phyloP scores from a whole-genome alignment of 1,139 yeast species.

The Kodamaea anthophila region DNA sequence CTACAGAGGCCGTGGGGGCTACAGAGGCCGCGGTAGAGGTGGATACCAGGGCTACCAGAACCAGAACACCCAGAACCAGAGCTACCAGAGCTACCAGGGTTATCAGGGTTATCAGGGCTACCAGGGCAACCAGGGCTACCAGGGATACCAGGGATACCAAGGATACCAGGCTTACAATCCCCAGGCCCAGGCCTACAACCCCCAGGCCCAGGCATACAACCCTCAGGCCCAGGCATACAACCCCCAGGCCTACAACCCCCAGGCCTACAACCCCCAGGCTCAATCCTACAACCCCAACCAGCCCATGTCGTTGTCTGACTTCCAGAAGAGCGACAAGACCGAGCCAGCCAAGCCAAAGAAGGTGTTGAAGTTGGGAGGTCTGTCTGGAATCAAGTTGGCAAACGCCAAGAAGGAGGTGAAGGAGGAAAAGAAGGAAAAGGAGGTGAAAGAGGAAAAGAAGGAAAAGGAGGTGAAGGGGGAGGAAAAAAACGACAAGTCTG shows the following conservation, averaged over 20 bases:
- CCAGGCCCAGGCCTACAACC: slow-evolving; percentile 16
- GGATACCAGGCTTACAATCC: slow-evolving; percentile 20
- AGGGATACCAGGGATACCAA: slow-evolving; percentile 19
- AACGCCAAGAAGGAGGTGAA: slow-evolving; percentile 32
- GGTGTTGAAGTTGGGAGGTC: slow-evolving; percentile 59
- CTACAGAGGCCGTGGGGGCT: slow-evolving; percentile 19
- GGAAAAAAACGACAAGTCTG: slow-evolving; percentile 17
- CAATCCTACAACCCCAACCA: slow-evolving; percentile 22
- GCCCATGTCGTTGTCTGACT: slow-evolving; percentile 86
- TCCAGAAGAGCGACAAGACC: slow-evolving; percentile 62
- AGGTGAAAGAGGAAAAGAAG: slow-evolving; percentile 13
- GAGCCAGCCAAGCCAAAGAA: slow-evolving; percentile 47
- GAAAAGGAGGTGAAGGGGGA: slow-evolving; percentile 12
- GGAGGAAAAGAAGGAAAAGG: slow-evolving; percentile 6
- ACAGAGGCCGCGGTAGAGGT: slow-evolving; percentile 20
- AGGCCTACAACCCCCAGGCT: slow-evolving; percentile 12
- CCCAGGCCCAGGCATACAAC: slow-evolving; percentile 14
- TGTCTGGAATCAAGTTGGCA: slow-evolving; percentile 64
- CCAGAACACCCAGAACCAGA: slow-evolving; percentile 17
- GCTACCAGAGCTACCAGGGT: slow-evolving; percentile 8
- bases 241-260: slow-evolving; percentile 10
- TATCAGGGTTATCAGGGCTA: slow-evolving; percentile 13
- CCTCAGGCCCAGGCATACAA: slow-evolving; percentile 17
- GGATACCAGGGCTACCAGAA: slow-evolving; percentile 19
- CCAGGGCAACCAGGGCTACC: slow-evolving; percentile 14